Base-by-base conservation (phyloP, 768 basidiomycete genomes). In the Boletus subparvulus region DNA sequence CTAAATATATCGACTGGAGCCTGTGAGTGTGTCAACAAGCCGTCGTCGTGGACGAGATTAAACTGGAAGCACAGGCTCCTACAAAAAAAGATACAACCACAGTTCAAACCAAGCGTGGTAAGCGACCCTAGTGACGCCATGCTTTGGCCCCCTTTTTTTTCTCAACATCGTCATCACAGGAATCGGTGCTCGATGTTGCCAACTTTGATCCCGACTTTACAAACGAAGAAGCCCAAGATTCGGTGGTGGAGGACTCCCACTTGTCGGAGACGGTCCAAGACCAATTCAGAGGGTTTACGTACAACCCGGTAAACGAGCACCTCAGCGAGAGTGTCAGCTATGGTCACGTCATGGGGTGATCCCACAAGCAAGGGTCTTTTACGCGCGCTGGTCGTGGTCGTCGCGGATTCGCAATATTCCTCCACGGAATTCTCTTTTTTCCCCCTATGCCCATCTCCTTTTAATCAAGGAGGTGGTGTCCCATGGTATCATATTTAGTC, bases 121-220 rank as follows among this genome's bases (percentile, higher is more conserved):
- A 71, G 90, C 78, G 19, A 19, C 21, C 43, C 8, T 9, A 11
- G 41, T 11, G 24, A 6, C 19, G 16, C 28, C 40, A 14, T 33
- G 1, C 33, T 32, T 37, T 13, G 30, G 28, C 39, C 3, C 46
- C 26, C 24, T 26, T 19, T 16, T 16, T 32, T 35, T 35, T 30
- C 47, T 66, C 48, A 32, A 63, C 52, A 9, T 35, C 24, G 32
- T 64, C 13, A 32, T 54, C 54, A 47, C 42, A 88, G 87, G 94
- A 95, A 78, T 90, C 88, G 52, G 94, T 94, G 1, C 83, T 97
- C 44, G 95, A 97, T 70, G 94, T 95, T 21, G 92, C 88, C 55
- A 94, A 98, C 79, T 98, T 99, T 75, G 97, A 98, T 73, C 83
- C 93, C 26, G 96, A 98, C 73, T 99, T 99, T 70, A 98, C 95